Percentiles rank a stretch among this genome's conserved stretches.
Evolutionary conservation across 1,139 yeast genomes (phyloP).

Genomic region (Candida sanyaensis): DNA sequence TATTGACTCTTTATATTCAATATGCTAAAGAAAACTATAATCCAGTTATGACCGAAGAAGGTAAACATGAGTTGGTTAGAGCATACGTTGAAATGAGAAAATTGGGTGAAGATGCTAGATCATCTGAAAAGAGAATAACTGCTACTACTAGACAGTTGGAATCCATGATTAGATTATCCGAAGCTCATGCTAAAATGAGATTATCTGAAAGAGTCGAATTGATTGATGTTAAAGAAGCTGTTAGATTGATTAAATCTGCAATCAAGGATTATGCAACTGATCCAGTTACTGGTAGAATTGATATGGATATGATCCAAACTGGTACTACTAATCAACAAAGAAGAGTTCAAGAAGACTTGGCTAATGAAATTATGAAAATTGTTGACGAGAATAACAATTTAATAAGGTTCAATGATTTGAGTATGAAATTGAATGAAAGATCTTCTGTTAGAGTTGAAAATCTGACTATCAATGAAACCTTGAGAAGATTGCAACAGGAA

Average conservation of each 20-base stretch:
- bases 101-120: conserved; percentile 86
- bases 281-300: conserved; percentile 94
- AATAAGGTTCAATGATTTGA: conserved; percentile 63
- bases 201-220: conserved; percentile 69
- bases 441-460: conserved; percentile 71
- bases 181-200: conserved; percentile 98
- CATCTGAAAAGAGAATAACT: conserved; percentile 88
- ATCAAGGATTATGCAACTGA: conserved; percentile 98
- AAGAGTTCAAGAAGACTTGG: conserved; percentile 72
- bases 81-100: conserved; percentile 93
- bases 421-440: conserved; percentile 66
- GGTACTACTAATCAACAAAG: conserved; percentile 93
- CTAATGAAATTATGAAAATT: conserved; percentile 56
- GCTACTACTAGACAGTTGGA: conserved; percentile 98
- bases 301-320: conserved; percentile 95
- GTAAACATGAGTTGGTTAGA: conserved; percentile 84
- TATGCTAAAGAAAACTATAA: conserved; percentile 83
- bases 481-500: conserved; percentile 73
- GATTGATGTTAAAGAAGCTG: conserved; percentile 91
- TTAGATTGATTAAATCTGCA: conserved; percentile 87
- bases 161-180: conserved; percentile 90
- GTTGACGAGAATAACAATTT: conserved; percentile 44
- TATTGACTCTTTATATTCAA: conserved; percentile 83
- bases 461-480: conserved; percentile 65
- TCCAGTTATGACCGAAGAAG: conserved; percentile 77